Base-by-base conservation (phyloP, 2,329 filamentous ascomycete genomes). In the Aspergillus sp. region DNA sequence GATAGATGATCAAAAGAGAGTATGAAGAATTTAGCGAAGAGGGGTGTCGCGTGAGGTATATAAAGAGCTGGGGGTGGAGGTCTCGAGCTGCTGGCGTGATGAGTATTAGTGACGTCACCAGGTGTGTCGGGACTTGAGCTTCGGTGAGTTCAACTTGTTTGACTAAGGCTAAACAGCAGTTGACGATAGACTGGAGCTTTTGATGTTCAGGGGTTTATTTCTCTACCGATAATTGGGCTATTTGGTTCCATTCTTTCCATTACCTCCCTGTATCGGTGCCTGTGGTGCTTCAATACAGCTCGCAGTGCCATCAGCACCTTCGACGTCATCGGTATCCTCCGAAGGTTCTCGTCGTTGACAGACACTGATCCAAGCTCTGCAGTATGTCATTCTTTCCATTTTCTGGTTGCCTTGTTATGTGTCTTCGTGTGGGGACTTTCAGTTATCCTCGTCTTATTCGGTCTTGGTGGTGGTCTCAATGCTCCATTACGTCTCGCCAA, bases 321-420 rank as follows among this genome's bases (percentile, higher is more conserved):
- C 61, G 57, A 66, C 61, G 64, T 63, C 66, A 68, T 69, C 53
- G 56, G 55, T 59, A 32, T 49, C 45, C 47, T 58, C 54, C 57
- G 43, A 57, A 47, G 22, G n/a, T 52, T 41, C 43, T 47, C 51
- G 43, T 36, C 39, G 32, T 45, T 53, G 49, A 53, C 49, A 53
- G 44, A n/a, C 18, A 18, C 17, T 48, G 34, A 15, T 36, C 34
- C 34, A 15, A n/a, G 34, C 34, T 36, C 43, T 42, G 22, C 2
- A 26, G 30, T 44, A 45, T 32, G 41, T 57, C 39, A 53, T 53
- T 49, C 18, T 32, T 50, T 56, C 11, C 48, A 32, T 26, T 53
- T 45, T 24, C 41, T 48, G 26, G 44, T 41, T 42, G 32, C 39
- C 26, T 48, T 51, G 34, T 11, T 42, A 15, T 39, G 15, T 42